Base-by-base conservation (phyloP, 2,329 filamentous ascomycete genomes). In the Fusarium chaquense region DNA sequence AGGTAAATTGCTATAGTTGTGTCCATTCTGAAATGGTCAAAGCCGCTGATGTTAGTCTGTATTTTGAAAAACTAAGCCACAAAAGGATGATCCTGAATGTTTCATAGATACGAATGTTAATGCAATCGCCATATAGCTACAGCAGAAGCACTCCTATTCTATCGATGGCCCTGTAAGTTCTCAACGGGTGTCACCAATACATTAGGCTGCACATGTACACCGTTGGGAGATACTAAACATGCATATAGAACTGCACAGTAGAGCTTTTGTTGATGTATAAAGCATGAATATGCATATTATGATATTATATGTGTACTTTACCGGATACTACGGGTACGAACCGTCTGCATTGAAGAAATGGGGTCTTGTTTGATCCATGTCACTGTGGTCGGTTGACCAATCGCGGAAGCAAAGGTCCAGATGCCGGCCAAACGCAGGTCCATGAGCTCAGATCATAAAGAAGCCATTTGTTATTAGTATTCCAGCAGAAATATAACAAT, bases 401-500 rank as follows among this genome's bases (percentile, higher is more conserved):
- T 51, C 38, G 38, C 51, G 45, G 64, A 33, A 53, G 49, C 18
- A 56, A 33, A 51, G 26, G 41, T 36, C 41, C 15, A 35, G 40
- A 30, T 60, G 36, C 61, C 61, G 47, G 52, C 40, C 58, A 64
- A 60, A 59, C 38, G 33, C 36, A 41, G 18, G 22, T 38, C 33
- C 47, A 51, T 51, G 20, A 50, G 18, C 49, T 58, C 56, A 45
- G 43, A 61, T 49, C 62, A 66, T 62, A 24, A 49, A 35, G 52
- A 55, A 46, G 24, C 33, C 49, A 51, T 51, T 51, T 51, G 49
- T 40, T 51, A 15, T 51, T n/a, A 16, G 28, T 51, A 38, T 40
- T 51, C 18, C 13, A 36, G 15, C 22, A 51, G 33, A 26, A 51
- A 24, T n/a, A 51, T 26, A 51, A 51, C 28, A 20, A 20, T 20